Base-by-base conservation (phyloP, 805 yeast species). In the Barnettozyma pratensis region DNA sequence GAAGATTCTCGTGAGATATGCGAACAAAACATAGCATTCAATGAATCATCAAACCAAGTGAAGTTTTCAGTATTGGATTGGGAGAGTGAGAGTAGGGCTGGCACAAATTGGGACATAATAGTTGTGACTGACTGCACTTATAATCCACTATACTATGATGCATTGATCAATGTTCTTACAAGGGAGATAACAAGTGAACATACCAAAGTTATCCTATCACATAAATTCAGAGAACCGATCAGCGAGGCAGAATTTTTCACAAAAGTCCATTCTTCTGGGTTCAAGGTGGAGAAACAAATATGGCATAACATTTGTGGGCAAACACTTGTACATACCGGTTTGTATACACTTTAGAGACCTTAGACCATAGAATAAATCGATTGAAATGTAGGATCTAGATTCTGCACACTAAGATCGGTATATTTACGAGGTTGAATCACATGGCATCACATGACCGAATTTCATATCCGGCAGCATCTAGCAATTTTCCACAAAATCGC, bases 101-200 rank as follows among this genome's bases (percentile, higher is more conserved):
- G 47, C n/a, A 37, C 65, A 40, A 26, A 50, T 48, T 47, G 77
- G 69, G 60, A 76, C 49, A 39, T 72, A 19, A 65, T 72, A 8
- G 51, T 73, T 2, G 60, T 61, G 2, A 68, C 75, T 4, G 76
- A 72, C 51, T 72, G 76, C 44, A 71, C 74, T 0, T 72, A 72
- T 48, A 72, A 72, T 48, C 68, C 73, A 2, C 54, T 63, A 28
- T 69, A 70, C 53, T 72, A 69, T 48, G 70, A 66, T 37, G 56
- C 64, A 0, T 49, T 72, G 40, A 52, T 70, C 14, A 57, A 52
- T 4, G 70, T 66, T 4, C 49, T 72, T 26, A 44, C 47, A 14
- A 47, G 56, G 32, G 64, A 61, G 28, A 35, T 52, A 1, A 36
- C 30, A 1, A 7, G 31, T 2, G 38, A 41, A 6, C 28, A 27